Evolutionary conservation across 2,329 filamentous ascomycete genomes (phyloP).

Genomic region (Ophiostoma sp.): DNA sequence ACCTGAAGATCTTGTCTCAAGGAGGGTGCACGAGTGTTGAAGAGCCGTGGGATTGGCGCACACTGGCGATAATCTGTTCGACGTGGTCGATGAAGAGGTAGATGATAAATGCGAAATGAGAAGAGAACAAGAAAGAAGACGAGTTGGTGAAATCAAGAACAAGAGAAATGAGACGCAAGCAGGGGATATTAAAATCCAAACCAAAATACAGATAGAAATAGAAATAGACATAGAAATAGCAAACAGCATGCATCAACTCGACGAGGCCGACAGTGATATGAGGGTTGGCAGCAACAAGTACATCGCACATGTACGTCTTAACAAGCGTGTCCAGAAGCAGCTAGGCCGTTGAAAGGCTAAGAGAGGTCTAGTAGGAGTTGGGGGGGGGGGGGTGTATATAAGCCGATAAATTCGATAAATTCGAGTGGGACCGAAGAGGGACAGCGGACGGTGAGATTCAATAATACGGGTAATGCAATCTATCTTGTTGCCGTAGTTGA

Average conservation of each 20-base stretch:
- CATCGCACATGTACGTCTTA: neutral
- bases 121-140: neutral
- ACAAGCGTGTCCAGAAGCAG: neutral
- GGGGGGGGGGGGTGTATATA: conserved; percentile 2
- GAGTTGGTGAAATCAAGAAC: neutral
- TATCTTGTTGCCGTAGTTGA: neutral
- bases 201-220: neutral
- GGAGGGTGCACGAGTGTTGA: neutral
- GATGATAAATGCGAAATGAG: neutral
- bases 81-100: neutral
- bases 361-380: neutral
- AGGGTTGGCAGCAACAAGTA: neutral
- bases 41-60: neutral
- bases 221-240: neutral
- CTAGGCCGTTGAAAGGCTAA: neutral
- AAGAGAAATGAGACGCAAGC: neutral
- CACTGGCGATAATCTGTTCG: neutral
- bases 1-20: conserved; percentile 1
- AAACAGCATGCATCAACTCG: neutral
- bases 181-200: neutral
- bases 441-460: neutral
- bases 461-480: neutral
- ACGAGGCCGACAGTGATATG: neutral
- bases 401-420: conserved; percentile 1
- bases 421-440: neutral